phyloP scores from a whole-genome alignment of 2,329 filamentous ascomycete species.

The Elsinoe ampelina region DNA sequence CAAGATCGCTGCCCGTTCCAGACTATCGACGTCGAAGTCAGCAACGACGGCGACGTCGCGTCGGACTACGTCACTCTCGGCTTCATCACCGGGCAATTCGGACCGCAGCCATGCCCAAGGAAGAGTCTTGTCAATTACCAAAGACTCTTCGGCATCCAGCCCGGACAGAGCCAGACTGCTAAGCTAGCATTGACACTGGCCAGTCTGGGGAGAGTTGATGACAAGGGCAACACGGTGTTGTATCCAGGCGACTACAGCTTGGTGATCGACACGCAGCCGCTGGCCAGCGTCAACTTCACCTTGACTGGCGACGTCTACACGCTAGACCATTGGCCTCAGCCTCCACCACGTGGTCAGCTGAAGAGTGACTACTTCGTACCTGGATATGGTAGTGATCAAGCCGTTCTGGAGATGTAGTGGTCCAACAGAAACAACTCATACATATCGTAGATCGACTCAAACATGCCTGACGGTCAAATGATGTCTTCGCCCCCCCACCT shows the following conservation, averaged over 20 bases:
- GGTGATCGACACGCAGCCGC: constrained; percentile 37
- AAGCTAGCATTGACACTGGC: constrained; percentile 40
- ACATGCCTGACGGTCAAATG: too few species aligned
- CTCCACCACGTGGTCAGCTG: constrained; percentile 15
- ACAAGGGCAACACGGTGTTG: constrained; percentile 42
- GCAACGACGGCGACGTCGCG: constrained; percentile 37
- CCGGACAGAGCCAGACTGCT: constrained; percentile 22
- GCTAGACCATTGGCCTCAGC: constrained; percentile 34
- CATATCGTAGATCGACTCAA: background rate
- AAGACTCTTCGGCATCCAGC: constrained; percentile 30
- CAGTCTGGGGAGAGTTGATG: constrained; percentile 41
- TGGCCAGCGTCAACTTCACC: constrained; percentile 36
- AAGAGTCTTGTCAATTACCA: constrained; percentile 46
- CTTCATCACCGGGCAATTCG: constrained; percentile 41
- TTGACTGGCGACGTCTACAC: constrained; percentile 37
- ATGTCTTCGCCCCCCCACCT: too few species aligned
- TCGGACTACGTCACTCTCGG: constrained; percentile 47
- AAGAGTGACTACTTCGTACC: constrained; percentile 24
- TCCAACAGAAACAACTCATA: background rate
- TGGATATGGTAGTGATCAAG: constrained; percentile 18
- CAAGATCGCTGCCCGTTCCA: constrained; percentile 37
- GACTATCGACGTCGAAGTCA: constrained; percentile 35
- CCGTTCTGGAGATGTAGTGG: background rate
- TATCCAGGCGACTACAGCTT: constrained; percentile 47
- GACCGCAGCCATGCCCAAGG: constrained; percentile 42